phyloP scores from a whole-genome alignment of 1,139 yeast genomes.

The Candida sanyaensis region DNA sequence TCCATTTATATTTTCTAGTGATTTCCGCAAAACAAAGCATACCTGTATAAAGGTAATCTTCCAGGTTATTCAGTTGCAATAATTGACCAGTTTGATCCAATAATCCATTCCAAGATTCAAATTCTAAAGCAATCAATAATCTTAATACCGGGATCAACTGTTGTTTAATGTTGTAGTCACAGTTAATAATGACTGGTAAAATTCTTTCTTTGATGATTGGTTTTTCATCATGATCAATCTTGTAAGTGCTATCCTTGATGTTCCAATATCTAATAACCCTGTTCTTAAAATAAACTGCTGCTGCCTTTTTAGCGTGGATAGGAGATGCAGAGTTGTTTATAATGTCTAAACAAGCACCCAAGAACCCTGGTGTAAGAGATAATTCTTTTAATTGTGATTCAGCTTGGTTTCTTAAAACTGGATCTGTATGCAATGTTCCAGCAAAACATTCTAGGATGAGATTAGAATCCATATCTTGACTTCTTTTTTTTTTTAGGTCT shows the following conservation, averaged over 20 bases:
- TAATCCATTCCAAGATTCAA: slow-evolving; percentile 66
- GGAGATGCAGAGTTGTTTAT: slow-evolving; percentile 47
- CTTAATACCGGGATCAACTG: slow-evolving; percentile 75
- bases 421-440: slow-evolving; percentile 77
- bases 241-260: slow-evolving; percentile 16
- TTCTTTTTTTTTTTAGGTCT: background rate
- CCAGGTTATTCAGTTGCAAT: slow-evolving; percentile 35
- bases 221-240: slow-evolving; percentile 68
- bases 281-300: slow-evolving; percentile 88
- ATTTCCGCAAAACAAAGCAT: slow-evolving; percentile 75
- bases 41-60: slow-evolving; percentile 72
- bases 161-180: slow-evolving; percentile 51
- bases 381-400: slow-evolving; percentile 65
- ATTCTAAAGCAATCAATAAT: slow-evolving; percentile 66
- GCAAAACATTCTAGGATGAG: slow-evolving; percentile 75
- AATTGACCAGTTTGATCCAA: slow-evolving; percentile 60
- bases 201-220: slow-evolving; percentile 67
- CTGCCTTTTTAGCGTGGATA: slow-evolving; percentile 66
- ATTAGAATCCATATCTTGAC: slow-evolving; percentile 58
- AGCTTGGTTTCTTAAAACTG: slow-evolving; percentile 61
- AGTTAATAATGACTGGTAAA: slow-evolving; percentile 41
- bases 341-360: slow-evolving; percentile 82
- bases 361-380: slow-evolving; percentile 66
- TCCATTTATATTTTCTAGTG: slow-evolving; percentile 77
- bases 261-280: slow-evolving; percentile 68